A percentile compares a stretch with the other conserved stretches of the same genome.
Evolutionary conservation across 2,329 filamentous ascomycete genomes (phyloP).

Genomic region (Colletotrichum australisinense): DNA sequence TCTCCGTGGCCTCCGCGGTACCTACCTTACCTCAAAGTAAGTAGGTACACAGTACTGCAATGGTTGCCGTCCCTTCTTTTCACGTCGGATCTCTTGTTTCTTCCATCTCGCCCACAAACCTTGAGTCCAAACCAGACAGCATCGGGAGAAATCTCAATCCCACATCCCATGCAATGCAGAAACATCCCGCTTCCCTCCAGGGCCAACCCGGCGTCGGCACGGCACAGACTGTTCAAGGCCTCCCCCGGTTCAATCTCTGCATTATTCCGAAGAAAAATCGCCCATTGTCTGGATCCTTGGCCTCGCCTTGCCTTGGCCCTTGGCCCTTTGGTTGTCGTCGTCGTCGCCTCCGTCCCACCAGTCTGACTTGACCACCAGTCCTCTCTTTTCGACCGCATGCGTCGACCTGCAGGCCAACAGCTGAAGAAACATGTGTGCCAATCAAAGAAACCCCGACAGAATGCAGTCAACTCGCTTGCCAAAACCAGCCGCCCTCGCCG

Average conservation of each 20-base stretch:
- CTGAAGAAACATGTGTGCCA: neutral
- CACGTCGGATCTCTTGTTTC: neutral
- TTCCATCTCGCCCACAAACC: neutral
- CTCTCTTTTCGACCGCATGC: constrained; percentile 19
- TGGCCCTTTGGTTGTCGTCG: neutral
- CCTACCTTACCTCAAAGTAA: no score
- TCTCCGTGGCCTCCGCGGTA: neutral
- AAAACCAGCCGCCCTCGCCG: neutral
- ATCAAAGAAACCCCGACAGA: neutral
- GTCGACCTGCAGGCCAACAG: constrained; percentile 7
- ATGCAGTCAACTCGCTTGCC: neutral
- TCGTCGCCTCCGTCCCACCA: neutral
- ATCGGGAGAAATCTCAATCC: neutral
- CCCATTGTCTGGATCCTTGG: neutral
- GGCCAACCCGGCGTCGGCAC: neutral
- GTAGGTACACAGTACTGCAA: neutral
- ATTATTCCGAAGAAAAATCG: neutral
- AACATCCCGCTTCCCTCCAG: neutral
- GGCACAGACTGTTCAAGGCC: neutral
- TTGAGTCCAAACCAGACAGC: neutral
- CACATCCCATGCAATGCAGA: neutral
- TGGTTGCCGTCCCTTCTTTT: neutral
- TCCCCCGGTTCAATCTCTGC: neutral
- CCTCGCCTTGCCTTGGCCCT: neutral
- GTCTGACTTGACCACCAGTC: no score